Conservation (phyloP, 345 rosid species). For the Lumnitzera racemosa region DNA sequence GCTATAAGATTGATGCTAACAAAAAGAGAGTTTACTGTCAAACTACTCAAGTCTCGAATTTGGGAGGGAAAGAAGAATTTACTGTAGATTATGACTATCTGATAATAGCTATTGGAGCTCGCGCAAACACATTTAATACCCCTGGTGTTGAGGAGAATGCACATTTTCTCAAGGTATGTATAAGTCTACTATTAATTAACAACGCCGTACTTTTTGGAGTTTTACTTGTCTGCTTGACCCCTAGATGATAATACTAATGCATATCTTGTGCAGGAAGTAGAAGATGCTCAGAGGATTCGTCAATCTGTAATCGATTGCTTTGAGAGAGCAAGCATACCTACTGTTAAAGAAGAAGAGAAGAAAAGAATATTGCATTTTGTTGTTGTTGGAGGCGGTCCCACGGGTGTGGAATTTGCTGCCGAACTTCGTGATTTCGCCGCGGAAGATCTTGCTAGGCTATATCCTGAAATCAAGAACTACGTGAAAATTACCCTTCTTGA, state of each 20-base stretch:
- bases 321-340: conserved; percentile 66
- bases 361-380: conserved; percentile 70
- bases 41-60: conserved; percentile 25
- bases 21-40: conserved; percentile 51
- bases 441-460: conserved; percentile 54
- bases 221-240: too few relatives aligned
- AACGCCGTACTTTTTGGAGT: too few relatives aligned
- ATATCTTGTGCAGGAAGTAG: conserved; percentile 42
- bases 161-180: conserved; percentile 51
- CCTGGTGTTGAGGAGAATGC: conserved; percentile 75
- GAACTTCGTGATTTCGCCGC: conserved; percentile 66
- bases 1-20: conserved; percentile 47
- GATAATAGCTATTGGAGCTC: conserved; percentile 63
- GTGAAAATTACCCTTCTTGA: conserved; percentile 67
- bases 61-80: conserved; percentile 46
- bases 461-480: conserved; percentile 42
- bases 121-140: conserved; percentile 67
- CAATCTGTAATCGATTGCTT: conserved; percentile 58
- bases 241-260: not conserved
- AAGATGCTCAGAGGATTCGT: conserved; percentile 65
- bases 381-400: conserved; percentile 87
- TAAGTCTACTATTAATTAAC: not conserved
- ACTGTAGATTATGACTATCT: conserved; percentile 62
- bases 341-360: conserved; percentile 60
- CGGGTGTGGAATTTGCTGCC: conserved; percentile 87